Base-by-base conservation (phyloP, 129 eudicot genomes). In the Centrapalus pauciflorus region DNA sequence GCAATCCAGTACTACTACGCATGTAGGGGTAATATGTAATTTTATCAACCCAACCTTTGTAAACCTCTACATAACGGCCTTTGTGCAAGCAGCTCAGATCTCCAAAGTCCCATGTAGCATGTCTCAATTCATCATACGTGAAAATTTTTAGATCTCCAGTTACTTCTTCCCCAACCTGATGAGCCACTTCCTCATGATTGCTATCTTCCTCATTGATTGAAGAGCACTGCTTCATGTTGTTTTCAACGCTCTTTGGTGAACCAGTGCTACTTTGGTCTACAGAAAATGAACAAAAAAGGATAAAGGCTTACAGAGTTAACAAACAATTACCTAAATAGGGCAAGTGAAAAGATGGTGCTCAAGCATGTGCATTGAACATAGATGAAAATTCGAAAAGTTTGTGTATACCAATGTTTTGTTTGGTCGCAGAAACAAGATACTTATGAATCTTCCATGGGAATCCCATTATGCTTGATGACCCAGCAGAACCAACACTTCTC, bases 11-110 rank as follows among this genome's bases (percentile, higher is more conserved):
- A 0, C 74, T 76, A 30, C 56, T 58, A n/a, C n/a, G n/a, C 50
- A 54, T 56, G 1, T 77, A 73, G 0, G 90, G 85, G 9, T 77
- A 77, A 27, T 56, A 69, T 4, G 95, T 83, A 8, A 35, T 80
- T 21, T 54, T 60, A 41, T 87, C 87, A 2, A 87, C 21, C 82
- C 86, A 81, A 0, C 87, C 90, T 51, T 79, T 81, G 74, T 72
- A 81, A 26, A 84, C 83, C 24, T 40, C 67, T 19, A 83, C 90
- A 59, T 78, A 87, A 2, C 85, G 79, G 7, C 85, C 87, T 20
- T 55, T 78, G 4, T 84, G 83, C 70, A 84, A 10, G 32, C 71
- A 70, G 7, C 73, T 80, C 10, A 72, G 87, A 9, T 85, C 67
- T 21, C 64, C 25, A 57, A 87, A 87, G 43, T 71, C 75, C 54